Evolutionary conservation across 2,329 filamentous ascomycete genomes (phyloP), one percentile per base, ranked within the genome.

Genomic region (Tympanopsis confertula): DNA sequence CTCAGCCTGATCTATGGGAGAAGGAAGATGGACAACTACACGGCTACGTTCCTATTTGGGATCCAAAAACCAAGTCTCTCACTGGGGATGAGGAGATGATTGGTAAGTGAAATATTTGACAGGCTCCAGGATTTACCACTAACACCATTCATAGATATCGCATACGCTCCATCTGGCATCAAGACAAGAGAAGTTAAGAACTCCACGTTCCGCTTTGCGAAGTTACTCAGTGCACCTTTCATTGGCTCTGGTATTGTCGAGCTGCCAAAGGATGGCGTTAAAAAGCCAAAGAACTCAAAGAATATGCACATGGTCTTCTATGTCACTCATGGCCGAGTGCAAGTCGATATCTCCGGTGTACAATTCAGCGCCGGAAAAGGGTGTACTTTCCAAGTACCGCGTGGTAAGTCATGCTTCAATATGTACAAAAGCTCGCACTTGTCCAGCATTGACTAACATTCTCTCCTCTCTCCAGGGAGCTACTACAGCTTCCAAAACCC

Each of bases 251-350:
- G 91, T 13, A 73, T 96, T 38, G 84, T 98, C 26, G 89, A 96
- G 50, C 65, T 98, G 37, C 85, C 86, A 4, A 80, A 86, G 0
- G 81, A 82, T 2, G 78, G 84, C 20, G 76, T 83, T 53, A 98
- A 98, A 66, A 77, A 80, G 47, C 75, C 81, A 36, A 96, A 96
- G 69, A 96, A 95, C 59, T 83, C 84, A 24, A 74, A 89, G 44
- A 88, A 84, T 63, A 96, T 95, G 86, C 87, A 95, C 54, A 91
- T 98, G 82, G 80, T 84, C 1, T 96, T 96, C 58, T 95, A 94
- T 49, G 82, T 98, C 20, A 81, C 86, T 48, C 72, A 74, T 33
- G 91, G 91, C 17, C 78, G 82, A 45, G 86, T 95, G 15, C 68
- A 78, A 45, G 88, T 94, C 15, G 82, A 77, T 19, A 74, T 94